Base-by-base conservation (phyloP, 495 filamentous ascomycete genomes). In the Tuber umbilicatum region DNA sequence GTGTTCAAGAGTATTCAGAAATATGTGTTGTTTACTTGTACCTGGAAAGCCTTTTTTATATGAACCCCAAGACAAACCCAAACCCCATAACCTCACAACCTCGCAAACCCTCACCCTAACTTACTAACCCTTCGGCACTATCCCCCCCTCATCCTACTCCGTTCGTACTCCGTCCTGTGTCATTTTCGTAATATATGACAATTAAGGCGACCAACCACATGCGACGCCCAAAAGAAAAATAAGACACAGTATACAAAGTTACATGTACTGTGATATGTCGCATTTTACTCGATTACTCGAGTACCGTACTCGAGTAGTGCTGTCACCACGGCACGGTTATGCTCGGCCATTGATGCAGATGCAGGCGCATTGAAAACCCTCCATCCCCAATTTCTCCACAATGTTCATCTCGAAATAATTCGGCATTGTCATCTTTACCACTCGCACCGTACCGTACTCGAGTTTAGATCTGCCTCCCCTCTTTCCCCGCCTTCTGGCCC, bases 341-440 rank as follows among this genome's bases (percentile, higher is more conserved):
- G 55, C 55, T 64, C 55, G 55, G 55, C 27, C 55, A 64, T 64
- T 64, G 55, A 64, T 64, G 55, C 55, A 64, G 55, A 64, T 64
- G 55, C 55, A 17, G 55, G 27, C 55, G 55, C 31, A 64, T 64
- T 64, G 27, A 64, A 64, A 64, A 64, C 55, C 55, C 19, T 64
- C 55, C 27, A 64, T 64, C 55, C 27, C 12, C 55, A 64, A 64
- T 17, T 64, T 35, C 31, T 31, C 55, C 27, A 64, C 27, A 2
- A 60, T 64, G 55, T 64, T 35, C 55, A 64, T 64, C 55, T 64
- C 55, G 55, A 31, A 64, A 35, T 35, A 64, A 35, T 31, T 35
- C 27, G 55, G 55, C 55, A 64, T 64, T 64, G 55, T 17, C 55
- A 64, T 35, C 55, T 64, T 64, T 35, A 35, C 50, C 50, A 60